These are phyloP conservation scores for Apiosordaria backusii DNA, from an alignment of 495 filamentous ascomycete species.

Conservation along the genomic window DNA sequence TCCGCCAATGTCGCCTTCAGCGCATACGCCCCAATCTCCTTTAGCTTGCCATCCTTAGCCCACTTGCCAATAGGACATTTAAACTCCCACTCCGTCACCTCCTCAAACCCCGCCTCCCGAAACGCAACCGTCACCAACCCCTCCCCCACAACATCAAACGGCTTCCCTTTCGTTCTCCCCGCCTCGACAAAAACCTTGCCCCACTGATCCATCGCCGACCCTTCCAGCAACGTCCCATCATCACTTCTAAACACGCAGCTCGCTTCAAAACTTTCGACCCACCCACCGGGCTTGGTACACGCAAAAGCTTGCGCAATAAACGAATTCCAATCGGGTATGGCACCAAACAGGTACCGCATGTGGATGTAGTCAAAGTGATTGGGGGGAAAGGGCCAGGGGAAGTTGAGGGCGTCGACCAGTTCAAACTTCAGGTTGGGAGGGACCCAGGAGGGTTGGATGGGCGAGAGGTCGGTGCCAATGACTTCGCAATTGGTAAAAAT, in stretches of 20 bases:
- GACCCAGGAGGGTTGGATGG: conserved; percentile 23
- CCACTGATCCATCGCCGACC: conserved; percentile 19
- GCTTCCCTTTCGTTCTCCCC: conserved; percentile 15
- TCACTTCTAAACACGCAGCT: conserved; percentile 24
- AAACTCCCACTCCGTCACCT: conserved; percentile 29
- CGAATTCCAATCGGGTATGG: conserved; percentile 51
- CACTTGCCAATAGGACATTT: conserved; percentile 55
- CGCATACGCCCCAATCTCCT: conserved; percentile 39
- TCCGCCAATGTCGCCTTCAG: not conserved
- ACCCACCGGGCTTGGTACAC: conserved; percentile 27
- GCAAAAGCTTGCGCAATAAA: conserved; percentile 36
- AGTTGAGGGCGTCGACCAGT: conserved; percentile 50
- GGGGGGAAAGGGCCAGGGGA: conserved; percentile 49
- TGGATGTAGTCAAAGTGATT: conserved; percentile 64
- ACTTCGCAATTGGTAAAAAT: conserved; percentile 48
- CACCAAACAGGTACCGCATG: conserved; percentile 52
- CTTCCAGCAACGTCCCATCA: conserved; percentile 18
- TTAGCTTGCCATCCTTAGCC: conserved; percentile 54
- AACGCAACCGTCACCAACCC: conserved; percentile 11
- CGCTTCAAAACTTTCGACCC: conserved; percentile 30
- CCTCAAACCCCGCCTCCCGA: conserved; percentile 42
- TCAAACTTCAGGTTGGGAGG: conserved; percentile 42
- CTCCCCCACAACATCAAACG: conserved; percentile 22
- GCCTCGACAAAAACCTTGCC: conserved; percentile 21
- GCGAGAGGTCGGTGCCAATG: conserved; percentile 55